Base-by-base conservation (phyloP, 2,329 filamentous ascomycete genomes). In the Hawksworthiomyces lignivorus region DNA sequence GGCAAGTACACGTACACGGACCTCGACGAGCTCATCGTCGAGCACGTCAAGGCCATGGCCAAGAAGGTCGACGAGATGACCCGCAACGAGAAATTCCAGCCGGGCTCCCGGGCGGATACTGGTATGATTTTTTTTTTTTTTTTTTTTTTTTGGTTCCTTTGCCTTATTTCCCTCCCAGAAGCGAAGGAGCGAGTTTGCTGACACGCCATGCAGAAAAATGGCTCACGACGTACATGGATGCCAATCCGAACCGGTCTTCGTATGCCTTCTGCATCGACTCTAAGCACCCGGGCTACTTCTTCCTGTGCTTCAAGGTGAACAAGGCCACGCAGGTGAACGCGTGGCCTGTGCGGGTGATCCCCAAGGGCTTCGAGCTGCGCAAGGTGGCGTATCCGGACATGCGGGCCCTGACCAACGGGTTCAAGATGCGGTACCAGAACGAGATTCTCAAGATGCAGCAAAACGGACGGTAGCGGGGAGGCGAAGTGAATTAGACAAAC, bases 61-160 rank as follows among this genome's bases (percentile, higher is more conserved):
- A 86, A 84, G 64, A 98, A 98, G 72, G 90, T 97, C 39, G 87
- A 94, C 51, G 90, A 98, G 69, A 82, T 98, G 70, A 92, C 87
- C 73, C 78, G 83, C 51, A 83, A 96, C 61, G 90, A 97, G 60
- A 95, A 95, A 63, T 98, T 85, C 70, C 87, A 94, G 65, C 78
- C 78, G 49, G 81, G 84, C 46, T 89, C 80, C 48, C 82, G 82
- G 56, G 72, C 80, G 47, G 84, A 92, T 56, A 85, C 88, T 49
- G 89, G 90, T 95, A 81, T 70, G 84, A 71, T n/a, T 22, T 7
- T 33, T 3, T 11, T 6, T 34, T 18, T 30, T 32, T 21, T 28
- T 31, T 11, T 34, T 14, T 29, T 12, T 4, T 21, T 22, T 14
- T 12, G 21, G 5, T 35, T 35, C 17, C 20, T 8, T n/a, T 9